Evolutionary conservation across 495 filamentous ascomycete genomes (phyloP), one percentile per base, ranked within the genome.

Genomic region (Lophium mytilinum): DNA sequence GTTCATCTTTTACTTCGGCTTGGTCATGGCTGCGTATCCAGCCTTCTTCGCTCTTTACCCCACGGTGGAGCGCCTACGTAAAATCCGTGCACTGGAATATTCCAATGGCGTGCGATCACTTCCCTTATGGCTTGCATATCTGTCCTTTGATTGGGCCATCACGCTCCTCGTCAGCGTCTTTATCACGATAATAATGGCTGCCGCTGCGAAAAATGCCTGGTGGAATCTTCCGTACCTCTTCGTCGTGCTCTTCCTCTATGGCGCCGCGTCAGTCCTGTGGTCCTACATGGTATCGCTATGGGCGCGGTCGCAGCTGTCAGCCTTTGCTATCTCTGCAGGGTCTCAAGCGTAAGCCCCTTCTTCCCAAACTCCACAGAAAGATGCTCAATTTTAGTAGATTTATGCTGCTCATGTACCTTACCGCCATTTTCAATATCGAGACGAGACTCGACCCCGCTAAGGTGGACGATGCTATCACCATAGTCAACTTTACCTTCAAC

Each of bases 21-120:
- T 95, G 1, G 84, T 81, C 14, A 82, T 91, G 74, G 76, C 80
- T 18, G 82, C 80, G 0, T 93, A 83, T 66, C 90, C 90, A 6
- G 88, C 82, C 21, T 89, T 95, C 72, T 92, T 94, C 62, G 81
- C 85, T 0, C 77, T 95, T 9, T 95, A 95, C 69, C 87, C 88
- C 21, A 94, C 88, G 3, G 67, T 85, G 4, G 90, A 95, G 68
- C 78, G 88, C 9, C 73, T 88, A 9, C 48, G 21, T 1, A 54
- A 52, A 19, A 64, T 64, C 30, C 52, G 56, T 12, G 52, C 52
- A 10, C n/a, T 64, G 33, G 50, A 64, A 9, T 64, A 64, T 35
- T 52, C 46, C n/a, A 66, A 66, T 49, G 64, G 87, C 50, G 87
- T 89, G 10, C 75, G 84, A 37, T 78, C 79, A 0, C 63, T 88